Conservation (phyloP, 805 yeast species). For the Ogataea henricii region DNA sequence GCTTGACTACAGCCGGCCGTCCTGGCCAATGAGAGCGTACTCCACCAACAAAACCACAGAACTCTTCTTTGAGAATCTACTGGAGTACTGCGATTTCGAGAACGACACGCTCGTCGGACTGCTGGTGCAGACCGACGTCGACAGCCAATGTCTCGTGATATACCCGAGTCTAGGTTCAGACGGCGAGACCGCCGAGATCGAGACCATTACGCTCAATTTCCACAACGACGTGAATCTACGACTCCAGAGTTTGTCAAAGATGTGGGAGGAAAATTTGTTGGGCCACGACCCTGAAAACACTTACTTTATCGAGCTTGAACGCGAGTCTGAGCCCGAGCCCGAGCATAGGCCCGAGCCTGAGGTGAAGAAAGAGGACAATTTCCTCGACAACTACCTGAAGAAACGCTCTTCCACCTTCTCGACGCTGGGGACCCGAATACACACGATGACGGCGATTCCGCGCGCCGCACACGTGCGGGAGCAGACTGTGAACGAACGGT, state of each 20-base stretch:
- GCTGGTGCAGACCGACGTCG: conserved; percentile 16
- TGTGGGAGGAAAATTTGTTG: conserved; percentile 10
- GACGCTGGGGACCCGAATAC: not conserved
- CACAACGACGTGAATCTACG: conserved; percentile 16
- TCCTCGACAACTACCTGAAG: conserved; percentile 24
- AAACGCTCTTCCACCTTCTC: conserved; percentile 15
- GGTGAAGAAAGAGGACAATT: conserved; percentile 19
- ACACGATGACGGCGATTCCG: not conserved
- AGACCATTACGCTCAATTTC: conserved; percentile 16
- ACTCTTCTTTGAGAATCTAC: conserved; percentile 13
- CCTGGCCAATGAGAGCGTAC: conserved; percentile 12
- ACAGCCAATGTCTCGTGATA: conserved; percentile 14
- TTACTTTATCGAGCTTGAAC: conserved; percentile 14
- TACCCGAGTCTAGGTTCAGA: conserved; percentile 14
- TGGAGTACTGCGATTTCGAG: conserved; percentile 17
- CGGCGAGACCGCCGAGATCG: conserved; percentile 12
- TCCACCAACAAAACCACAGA: conserved; percentile 14
- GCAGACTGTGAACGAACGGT: conserved; percentile 10
- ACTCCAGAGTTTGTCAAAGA: conserved; percentile 6
- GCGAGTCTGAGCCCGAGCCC: conserved; percentile 11
- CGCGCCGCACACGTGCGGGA: conserved; percentile 2
- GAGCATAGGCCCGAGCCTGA: no score
- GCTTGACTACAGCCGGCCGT: conserved; percentile 9
- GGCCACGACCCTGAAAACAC: conserved; percentile 7
- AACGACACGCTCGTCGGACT: conserved; percentile 12